phyloP scores from a whole-genome alignment of 2,329 filamentous ascomycete species.

The Pleoardoris graminearum region DNA sequence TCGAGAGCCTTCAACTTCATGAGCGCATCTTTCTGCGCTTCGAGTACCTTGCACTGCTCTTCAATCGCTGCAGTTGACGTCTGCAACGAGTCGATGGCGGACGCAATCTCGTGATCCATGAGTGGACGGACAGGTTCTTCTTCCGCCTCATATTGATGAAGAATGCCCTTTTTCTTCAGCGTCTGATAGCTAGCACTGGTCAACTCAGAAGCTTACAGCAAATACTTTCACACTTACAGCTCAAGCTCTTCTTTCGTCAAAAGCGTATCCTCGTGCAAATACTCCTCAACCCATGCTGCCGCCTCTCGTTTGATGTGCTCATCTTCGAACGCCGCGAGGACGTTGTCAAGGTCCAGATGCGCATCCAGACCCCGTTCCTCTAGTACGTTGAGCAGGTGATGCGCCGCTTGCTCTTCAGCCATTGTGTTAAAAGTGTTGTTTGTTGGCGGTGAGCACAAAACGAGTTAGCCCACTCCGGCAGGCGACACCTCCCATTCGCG shows the following conservation, averaged over 20 bases:
- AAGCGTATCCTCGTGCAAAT: conserved; percentile 51
- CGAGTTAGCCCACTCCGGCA: conserved; percentile 25
- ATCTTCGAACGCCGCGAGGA: conserved; percentile 53
- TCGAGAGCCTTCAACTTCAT: conserved; percentile 57
- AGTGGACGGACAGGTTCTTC: conserved; percentile 51
- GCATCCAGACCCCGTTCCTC: conserved; percentile 51
- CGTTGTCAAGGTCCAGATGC: conserved; percentile 47
- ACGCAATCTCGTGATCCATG: conserved; percentile 62
- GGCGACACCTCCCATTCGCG: conserved; percentile 23
- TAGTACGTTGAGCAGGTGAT: conserved; percentile 50
- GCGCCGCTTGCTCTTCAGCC: conserved; percentile 44
- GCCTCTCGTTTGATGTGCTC: conserved; percentile 47
- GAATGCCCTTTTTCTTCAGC: conserved; percentile 37
- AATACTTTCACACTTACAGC: conserved; percentile 41
- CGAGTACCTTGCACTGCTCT: conserved; percentile 64
- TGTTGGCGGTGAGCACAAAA: conserved; percentile 28
- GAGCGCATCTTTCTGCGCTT: conserved; percentile 65
- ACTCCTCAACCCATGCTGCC: conserved; percentile 52
- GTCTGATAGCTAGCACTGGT: conserved; percentile 34
- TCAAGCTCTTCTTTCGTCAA: conserved; percentile 55
- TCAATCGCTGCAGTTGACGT: conserved; percentile 66
- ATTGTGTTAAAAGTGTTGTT: conserved; percentile 20
- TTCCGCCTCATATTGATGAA: conserved; percentile 37
- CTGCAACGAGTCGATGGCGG: conserved; percentile 66
- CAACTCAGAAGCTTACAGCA: not conserved